Percentiles rank a stretch among this genome's conserved stretches.
phyloP scores from a whole-genome alignment of 257 asterid genomes.

The Avicennia marina region DNA sequence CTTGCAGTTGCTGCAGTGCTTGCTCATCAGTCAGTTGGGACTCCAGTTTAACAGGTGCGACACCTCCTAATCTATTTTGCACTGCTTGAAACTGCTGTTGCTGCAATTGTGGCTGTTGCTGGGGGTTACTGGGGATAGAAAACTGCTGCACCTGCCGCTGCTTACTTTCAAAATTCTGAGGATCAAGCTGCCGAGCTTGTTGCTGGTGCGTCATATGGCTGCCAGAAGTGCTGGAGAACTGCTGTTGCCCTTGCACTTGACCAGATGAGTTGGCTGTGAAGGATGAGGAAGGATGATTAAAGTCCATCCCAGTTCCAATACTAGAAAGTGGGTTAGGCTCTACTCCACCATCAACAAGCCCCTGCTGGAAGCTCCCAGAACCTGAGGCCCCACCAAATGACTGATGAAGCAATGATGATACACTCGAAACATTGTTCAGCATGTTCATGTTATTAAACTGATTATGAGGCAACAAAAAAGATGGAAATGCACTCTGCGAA shows the following conservation, averaged over 20 bases:
- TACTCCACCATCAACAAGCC: constrained; percentile 52
- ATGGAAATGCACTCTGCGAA: constrained; percentile 64
- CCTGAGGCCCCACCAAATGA: constrained; percentile 77
- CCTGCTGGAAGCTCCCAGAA: constrained; percentile 55
- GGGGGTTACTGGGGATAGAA: constrained; percentile 49
- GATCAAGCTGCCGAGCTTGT: constrained; percentile 59
- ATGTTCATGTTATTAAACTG: constrained; percentile 66
- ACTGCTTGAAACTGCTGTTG: constrained; percentile 72
- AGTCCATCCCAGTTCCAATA: constrained; percentile 58
- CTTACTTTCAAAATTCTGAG: constrained; percentile 57
- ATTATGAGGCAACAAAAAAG: constrained; percentile 68
- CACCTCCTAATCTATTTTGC: constrained; percentile 55
- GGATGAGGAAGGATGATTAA: constrained; percentile 51
- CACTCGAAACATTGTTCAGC: constrained; percentile 71
- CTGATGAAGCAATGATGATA: constrained; percentile 69
- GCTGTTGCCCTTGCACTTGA: constrained; percentile 74
- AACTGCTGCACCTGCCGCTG: constrained; percentile 68
- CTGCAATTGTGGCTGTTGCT: constrained; percentile 37
- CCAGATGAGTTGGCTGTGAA: constrained; percentile 48
- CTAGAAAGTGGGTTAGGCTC: constrained; percentile 58
- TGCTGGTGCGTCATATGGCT: constrained; percentile 63
- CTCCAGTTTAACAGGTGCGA: constrained; percentile 70
- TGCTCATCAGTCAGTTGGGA: constrained; percentile 58
- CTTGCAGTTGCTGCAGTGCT: constrained; percentile 57
- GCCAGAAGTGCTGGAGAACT: constrained; percentile 48